Conservation (phyloP, 75 land plant genomes). For the Ceratopteris richardii region DNA sequence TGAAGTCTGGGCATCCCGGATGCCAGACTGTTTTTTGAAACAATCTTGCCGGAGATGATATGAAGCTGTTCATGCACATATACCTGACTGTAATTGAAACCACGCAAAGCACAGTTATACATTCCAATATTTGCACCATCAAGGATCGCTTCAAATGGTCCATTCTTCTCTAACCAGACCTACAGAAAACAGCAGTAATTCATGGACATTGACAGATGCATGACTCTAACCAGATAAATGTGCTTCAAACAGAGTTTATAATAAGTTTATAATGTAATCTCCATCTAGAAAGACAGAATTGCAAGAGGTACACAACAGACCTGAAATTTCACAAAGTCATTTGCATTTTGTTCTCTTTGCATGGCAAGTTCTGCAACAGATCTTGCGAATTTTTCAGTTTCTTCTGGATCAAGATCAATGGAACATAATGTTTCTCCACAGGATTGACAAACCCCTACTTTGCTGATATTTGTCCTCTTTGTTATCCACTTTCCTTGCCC, state of each 20-base stretch:
- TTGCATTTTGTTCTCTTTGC: constrained; percentile 49
- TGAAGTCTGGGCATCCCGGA: too few species aligned
- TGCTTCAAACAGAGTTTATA: too few species aligned
- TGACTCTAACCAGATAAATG: too few species aligned
- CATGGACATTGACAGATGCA: too few species aligned
- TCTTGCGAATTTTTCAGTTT: constrained; percentile 78
- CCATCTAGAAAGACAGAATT: too few species aligned
- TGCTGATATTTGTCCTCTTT: constrained; percentile 30
- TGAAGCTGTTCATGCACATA: too few species aligned
- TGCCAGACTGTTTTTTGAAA: too few species aligned
- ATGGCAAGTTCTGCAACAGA: constrained; percentile 59
- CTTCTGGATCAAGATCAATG: constrained; percentile 73
- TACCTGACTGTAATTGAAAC: constrained; percentile 68
- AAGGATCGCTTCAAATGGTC: constrained; percentile 71
- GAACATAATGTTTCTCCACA: constrained; percentile 66
- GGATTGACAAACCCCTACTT: constrained; percentile 40
- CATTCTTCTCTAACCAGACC: constrained; percentile 77
- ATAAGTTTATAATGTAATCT: too few species aligned
- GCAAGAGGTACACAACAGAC: constrained; percentile 38
- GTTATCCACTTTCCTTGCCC: constrained; percentile 70
- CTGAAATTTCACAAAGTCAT: constrained; percentile 58
- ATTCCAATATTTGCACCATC: constrained; percentile 95
- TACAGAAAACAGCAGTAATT: constrained; percentile 14
- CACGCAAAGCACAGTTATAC: constrained; percentile 24
- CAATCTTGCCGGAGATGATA: too few species aligned